Percentiles rank a stretch among this genome's conserved stretches.
These are phyloP conservation scores for Apiotrichum veenhuisii DNA, from an alignment of 1,284 basidiomycete species.

Conservation along the genomic window DNA sequence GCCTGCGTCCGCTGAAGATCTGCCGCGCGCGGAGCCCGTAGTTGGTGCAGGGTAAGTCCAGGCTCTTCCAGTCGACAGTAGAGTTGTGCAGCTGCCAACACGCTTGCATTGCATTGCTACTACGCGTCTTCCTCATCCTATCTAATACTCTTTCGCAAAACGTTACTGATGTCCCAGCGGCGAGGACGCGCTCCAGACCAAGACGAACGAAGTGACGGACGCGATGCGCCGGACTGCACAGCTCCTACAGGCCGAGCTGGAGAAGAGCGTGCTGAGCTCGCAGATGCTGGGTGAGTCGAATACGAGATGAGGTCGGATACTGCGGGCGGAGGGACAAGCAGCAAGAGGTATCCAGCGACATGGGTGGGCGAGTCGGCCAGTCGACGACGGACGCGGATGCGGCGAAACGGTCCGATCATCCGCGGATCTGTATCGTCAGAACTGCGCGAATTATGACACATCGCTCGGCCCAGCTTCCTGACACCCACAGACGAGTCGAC, in stretches of 20 bases:
- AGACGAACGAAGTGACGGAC: constrained; percentile 80
- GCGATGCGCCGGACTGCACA: constrained; percentile 75
- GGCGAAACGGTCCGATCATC: too few species aligned
- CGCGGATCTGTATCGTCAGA: too few species aligned
- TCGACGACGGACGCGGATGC: too few species aligned
- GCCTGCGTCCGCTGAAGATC: constrained; percentile 4
- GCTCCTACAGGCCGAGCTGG: constrained; percentile 84
- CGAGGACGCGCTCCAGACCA: constrained; percentile 80
- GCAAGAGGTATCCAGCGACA: too few species aligned
- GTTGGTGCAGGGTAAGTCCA: constrained; percentile 17
- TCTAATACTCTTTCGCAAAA: too few species aligned
- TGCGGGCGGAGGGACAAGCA: neutral
- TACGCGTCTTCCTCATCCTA: too few species aligned
- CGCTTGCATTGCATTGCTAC: neutral
- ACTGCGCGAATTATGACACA: too few species aligned
- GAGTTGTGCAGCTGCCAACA: too few species aligned
- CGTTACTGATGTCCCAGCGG: constrained; percentile 50
- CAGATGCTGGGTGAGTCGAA: constrained; percentile 71
- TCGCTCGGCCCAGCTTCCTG: neutral
- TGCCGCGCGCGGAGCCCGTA: constrained; percentile 17
- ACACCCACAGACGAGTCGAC: constrained; percentile 67
- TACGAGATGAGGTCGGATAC: neutral
- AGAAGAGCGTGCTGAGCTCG: constrained; percentile 74
- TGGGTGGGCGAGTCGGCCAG: too few species aligned
- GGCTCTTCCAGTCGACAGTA: too few species aligned